Base-by-base conservation (phyloP, 495 filamentous ascomycete genomes). In the Acidiella bohemica region DNA sequence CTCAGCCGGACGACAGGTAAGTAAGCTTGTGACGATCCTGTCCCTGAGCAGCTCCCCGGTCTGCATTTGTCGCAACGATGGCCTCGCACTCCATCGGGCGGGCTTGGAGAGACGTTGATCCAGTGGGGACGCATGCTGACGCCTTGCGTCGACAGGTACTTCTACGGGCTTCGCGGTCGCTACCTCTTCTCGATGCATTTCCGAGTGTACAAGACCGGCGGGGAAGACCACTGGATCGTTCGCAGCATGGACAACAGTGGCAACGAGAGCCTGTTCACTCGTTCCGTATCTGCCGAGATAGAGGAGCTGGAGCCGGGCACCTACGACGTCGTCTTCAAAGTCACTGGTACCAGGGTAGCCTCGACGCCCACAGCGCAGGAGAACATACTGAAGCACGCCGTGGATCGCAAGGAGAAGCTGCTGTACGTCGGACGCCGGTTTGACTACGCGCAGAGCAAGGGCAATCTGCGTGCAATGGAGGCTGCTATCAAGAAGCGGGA, bases 191-290 rank as follows among this genome's bases (percentile, higher is more conserved):
- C 73, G 5, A 62, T 93, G 0, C 73, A 80, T 37, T 93, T 94
- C 62, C 75, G 85, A 16, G 55, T 96, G 0, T 78, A 94, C 51
- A 80, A 77, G 53, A 40, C 41, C n/a, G 76, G 81, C 16, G 81
- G 76, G 29, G 74, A 92, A 40, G 69, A 81, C 34, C 81, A 87
- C 36, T 94, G 92, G 53, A 74, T 93, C 21, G 79, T 93, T 9
- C 82, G 84, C 43, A 84, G 75, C 44, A 75, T 78, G 31, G 71
- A 69, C 25, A 72, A 72, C 34, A 71, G 71, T 31, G 83, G 85
- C 71, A 67, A 55, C 18, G 42, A 41, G n/a, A 31, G 31, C 1
- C 13, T 14, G 10, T 41, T 26, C 26, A 50, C 41, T 10, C 80
- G 88, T 14, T 84, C 81, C 3, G 80, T 86, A 27, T 86, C 77